Percentiles rank a stretch among this genome's conserved stretches.
Conservation (phyloP, 2,329 filamentous ascomycete genomes). For the Beauveria brongniartii region DNA sequence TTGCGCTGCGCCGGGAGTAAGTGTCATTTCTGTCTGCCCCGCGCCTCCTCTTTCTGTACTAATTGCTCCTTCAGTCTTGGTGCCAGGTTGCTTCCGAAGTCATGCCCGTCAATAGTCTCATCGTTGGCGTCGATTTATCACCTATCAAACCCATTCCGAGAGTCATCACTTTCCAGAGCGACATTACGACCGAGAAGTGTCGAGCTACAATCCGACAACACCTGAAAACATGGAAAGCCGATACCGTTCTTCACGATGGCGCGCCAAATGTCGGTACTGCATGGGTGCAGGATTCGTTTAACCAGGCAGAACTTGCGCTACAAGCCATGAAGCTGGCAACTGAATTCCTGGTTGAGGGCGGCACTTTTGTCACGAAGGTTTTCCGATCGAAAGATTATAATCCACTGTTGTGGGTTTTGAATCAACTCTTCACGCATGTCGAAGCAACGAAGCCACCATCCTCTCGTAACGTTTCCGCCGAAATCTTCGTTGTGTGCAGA, state of each 20-base stretch:
- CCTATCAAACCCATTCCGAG: constrained; percentile 94
- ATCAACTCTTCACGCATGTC: constrained; percentile 89
- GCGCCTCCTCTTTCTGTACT: not conserved
- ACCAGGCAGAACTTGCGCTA: constrained; percentile 86
- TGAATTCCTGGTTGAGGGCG: constrained; percentile 82
- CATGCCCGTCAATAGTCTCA: constrained; percentile 84
- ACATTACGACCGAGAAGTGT: constrained; percentile 96
- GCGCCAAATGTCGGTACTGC: constrained; percentile 96
- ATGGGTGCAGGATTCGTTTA: constrained; percentile 97
- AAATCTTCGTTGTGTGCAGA: constrained; percentile 96
- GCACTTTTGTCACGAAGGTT: constrained; percentile 94
- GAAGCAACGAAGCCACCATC: constrained; percentile 97
- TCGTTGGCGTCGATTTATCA: constrained; percentile 86
- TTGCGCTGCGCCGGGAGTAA: constrained; percentile 86
- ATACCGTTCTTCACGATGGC: constrained; percentile 92
- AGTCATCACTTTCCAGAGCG: constrained; percentile 92
- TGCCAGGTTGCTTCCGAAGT: constrained; percentile 92
- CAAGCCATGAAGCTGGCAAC: constrained; percentile 90
- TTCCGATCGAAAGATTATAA: constrained; percentile 98
- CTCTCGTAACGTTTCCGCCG: constrained; percentile 89
- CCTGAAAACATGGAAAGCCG: constrained; percentile 92
- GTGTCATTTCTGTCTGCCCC: constrained; percentile 21
- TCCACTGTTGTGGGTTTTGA: constrained; percentile 91
- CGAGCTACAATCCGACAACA: constrained; percentile 82
- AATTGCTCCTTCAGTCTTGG: constrained; percentile 58